Evolutionary conservation across 305 asterid species (phyloP).

Genomic region (Solanum hybrid): DNA sequence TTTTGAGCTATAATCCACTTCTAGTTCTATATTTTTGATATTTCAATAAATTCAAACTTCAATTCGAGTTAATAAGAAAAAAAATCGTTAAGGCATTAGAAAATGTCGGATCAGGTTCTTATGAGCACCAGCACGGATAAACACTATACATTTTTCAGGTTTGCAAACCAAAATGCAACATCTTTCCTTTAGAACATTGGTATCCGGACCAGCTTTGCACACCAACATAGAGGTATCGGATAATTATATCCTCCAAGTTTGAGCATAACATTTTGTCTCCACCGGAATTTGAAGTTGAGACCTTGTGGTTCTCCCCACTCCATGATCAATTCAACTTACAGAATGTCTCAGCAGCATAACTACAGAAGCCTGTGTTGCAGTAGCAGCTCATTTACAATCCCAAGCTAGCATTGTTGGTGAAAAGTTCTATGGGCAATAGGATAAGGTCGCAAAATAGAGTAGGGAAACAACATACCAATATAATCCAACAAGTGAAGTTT

Average conservation of each 20-base stretch:
- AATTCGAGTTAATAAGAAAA: background rate
- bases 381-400: background rate
- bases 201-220: background rate
- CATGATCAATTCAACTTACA: background rate
- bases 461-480: background rate
- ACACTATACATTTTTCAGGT: background rate
- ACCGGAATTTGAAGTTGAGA: background rate
- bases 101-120: background rate
- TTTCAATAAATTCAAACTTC: background rate
- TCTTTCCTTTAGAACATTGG: background rate
- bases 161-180: background rate
- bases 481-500: background rate
- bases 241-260: background rate
- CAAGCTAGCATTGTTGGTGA: background rate
- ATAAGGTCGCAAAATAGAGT: background rate
- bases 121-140: background rate
- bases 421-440: background rate
- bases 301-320: background rate
- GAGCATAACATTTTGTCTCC: background rate
- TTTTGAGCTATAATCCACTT: background rate
- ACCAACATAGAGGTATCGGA: background rate
- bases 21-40: background rate
- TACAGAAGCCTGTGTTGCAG: background rate
- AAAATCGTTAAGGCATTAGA: background rate
- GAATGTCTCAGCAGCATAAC: background rate